Evolutionary conservation across 2,329 filamentous ascomycete species (phyloP).

Genomic region (Fusarium guadeloupense): DNA sequence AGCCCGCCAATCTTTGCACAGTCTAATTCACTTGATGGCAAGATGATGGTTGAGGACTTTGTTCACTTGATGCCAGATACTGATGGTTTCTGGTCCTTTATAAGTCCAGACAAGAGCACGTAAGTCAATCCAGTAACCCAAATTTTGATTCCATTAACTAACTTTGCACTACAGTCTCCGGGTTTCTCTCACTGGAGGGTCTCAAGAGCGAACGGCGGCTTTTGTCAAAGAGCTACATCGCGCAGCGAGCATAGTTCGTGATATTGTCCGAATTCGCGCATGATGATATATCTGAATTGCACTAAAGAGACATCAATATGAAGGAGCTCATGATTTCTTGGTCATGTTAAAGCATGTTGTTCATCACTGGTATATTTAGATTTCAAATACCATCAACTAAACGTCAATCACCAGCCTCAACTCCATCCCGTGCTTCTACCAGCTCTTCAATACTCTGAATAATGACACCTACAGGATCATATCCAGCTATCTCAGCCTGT

Average conservation of each 20-base stretch:
- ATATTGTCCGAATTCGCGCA: background rate
- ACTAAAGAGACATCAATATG: no score
- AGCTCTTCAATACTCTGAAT: background rate
- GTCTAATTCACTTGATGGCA: background rate
- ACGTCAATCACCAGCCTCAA: background rate
- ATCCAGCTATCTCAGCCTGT: background rate
- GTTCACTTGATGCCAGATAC: slow-evolving; percentile 1
- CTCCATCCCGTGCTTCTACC: background rate
- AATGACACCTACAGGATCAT: background rate
- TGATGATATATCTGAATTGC: background rate
- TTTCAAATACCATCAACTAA: background rate
- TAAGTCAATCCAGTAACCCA: background rate
- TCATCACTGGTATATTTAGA: no score
- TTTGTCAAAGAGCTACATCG: background rate
- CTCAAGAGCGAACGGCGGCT: background rate
- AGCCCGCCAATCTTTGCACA: slow-evolving; percentile 1
- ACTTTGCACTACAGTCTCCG: background rate
- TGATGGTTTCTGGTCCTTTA: background rate
- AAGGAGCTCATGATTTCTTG: no score
- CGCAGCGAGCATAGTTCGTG: background rate
- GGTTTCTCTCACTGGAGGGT: background rate
- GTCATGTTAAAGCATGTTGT: no score
- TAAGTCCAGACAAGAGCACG: background rate
- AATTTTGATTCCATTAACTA: background rate
- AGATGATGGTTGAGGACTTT: background rate